Conservation (phyloP, 2,329 filamentous ascomycete species). For the Fusarium zealandicum region DNA sequence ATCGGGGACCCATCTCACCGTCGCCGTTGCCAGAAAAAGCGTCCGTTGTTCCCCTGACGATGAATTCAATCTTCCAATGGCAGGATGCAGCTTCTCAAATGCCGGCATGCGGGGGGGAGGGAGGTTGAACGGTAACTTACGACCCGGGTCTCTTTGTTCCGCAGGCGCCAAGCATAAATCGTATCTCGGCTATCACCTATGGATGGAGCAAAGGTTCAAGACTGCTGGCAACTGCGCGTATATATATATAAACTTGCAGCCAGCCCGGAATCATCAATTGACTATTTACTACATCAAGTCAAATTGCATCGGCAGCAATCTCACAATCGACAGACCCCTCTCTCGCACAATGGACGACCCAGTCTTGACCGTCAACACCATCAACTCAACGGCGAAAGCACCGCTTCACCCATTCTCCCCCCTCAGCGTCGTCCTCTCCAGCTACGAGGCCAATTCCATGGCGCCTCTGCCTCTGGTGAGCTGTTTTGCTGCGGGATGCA, state of each 20-base stretch:
- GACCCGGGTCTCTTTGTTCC: slow-evolving; percentile 35
- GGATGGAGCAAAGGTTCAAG: no score
- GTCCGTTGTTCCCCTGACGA: background rate
- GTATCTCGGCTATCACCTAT: no score
- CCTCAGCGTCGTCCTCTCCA: slow-evolving; percentile 64
- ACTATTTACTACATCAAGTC: background rate
- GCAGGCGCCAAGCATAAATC: slow-evolving; percentile 15
- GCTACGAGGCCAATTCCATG: slow-evolving; percentile 72
- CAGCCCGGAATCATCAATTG: no score
- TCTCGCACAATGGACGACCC: slow-evolving; percentile 26
- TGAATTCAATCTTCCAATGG: slow-evolving; percentile 8
- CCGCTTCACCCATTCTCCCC: slow-evolving; percentile 74
- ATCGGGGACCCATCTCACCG: background rate
- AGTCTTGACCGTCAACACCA: background rate
- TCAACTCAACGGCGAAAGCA: slow-evolving; percentile 10
- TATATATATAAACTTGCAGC: no score
- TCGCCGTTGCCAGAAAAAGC: background rate
- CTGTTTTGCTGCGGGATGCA: slow-evolving; percentile 65
- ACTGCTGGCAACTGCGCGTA: no score
- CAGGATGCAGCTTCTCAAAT: background rate
- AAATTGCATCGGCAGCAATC: background rate
- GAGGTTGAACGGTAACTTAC: slow-evolving; percentile 15
- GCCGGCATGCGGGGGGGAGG: background rate
- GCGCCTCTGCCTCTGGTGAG: slow-evolving; percentile 64
- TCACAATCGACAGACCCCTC: background rate